phyloP scores from a whole-genome alignment of 345 rosid genomes.

The Eucalyptus decipiens region DNA sequence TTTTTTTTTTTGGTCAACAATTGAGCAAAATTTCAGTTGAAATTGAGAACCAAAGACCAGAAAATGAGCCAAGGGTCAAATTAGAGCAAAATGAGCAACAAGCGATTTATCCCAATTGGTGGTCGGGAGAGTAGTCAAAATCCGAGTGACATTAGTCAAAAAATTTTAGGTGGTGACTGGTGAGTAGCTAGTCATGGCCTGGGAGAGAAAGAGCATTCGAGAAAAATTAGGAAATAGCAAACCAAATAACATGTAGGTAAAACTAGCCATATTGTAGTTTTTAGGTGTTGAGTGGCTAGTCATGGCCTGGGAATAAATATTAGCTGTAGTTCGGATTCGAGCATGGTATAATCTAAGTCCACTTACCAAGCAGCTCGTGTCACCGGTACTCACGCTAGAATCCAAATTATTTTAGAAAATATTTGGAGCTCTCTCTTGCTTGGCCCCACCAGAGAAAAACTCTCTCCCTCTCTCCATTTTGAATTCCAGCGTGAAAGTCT shows the following conservation, averaged over 20 bases:
- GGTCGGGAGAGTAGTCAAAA: neutral
- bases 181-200: neutral
- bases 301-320: neutral
- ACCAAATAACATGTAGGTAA: no score
- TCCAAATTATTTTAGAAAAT: no score
- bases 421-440: no score
- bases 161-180: rapidly evolving
- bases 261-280: no score
- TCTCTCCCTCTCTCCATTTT: no score
- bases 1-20: neutral
- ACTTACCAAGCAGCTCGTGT: no score
- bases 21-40: neutral
- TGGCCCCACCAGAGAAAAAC: no score
- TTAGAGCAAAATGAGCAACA: neutral
- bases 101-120: rapidly evolving
- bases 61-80: neutral
- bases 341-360: no score
- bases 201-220: neutral
- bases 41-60: neutral
- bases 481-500: no score
- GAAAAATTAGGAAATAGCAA: neutral
- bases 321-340: neutral
- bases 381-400: no score
- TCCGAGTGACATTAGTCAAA: neutral
- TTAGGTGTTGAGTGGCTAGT: neutral